phyloP scores from a whole-genome alignment of 768 basidiomycete genomes.

The Calocybe gangraenosa region DNA sequence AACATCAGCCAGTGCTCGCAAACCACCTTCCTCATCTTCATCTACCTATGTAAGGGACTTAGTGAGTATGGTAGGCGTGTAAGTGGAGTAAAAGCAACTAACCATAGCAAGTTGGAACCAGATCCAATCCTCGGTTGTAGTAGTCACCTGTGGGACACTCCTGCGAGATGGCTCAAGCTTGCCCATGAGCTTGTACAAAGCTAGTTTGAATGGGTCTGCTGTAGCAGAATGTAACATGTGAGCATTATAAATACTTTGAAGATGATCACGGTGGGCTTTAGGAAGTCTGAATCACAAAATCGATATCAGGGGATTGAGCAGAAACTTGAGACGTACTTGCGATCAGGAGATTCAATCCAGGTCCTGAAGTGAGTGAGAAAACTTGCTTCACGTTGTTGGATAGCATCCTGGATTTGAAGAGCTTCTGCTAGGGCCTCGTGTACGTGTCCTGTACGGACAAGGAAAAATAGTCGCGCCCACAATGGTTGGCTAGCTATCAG shows the following conservation, averaged over 20 bases:
- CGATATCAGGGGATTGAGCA: neutral
- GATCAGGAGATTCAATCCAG: conserved; percentile 79
- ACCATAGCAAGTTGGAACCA: conserved; percentile 96
- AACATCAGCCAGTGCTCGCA: conserved; percentile 71
- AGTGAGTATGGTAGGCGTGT: neutral
- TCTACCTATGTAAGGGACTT: conserved; percentile 52
- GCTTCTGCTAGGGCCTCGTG: conserved; percentile 82
- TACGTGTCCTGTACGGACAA: conserved; percentile 81
- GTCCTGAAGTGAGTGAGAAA: conserved; percentile 81
- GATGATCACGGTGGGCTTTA: conserved; percentile 72
- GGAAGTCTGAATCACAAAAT: conserved; percentile 44
- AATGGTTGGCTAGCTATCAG: conserved; percentile 82
- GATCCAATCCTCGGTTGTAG: conserved; percentile 95
- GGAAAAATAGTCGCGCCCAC: conserved; percentile 93
- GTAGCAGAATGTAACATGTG: conserved; percentile 87
- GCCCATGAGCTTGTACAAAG: conserved; percentile 93
- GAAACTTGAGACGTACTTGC: conserved; percentile 40
- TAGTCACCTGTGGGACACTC: conserved; percentile 78
- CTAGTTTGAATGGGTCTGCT: conserved; percentile 93
- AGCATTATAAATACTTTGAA: conserved; percentile 77
- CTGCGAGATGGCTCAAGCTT: conserved; percentile 81
- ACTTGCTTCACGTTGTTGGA: conserved; percentile 74
- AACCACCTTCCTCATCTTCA: conserved; percentile 76
- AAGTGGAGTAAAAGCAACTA: conserved; percentile 9
- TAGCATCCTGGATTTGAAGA: conserved; percentile 59